Conservation (phyloP, 768 basidiomycete species). For the Harrya chromipes region DNA sequence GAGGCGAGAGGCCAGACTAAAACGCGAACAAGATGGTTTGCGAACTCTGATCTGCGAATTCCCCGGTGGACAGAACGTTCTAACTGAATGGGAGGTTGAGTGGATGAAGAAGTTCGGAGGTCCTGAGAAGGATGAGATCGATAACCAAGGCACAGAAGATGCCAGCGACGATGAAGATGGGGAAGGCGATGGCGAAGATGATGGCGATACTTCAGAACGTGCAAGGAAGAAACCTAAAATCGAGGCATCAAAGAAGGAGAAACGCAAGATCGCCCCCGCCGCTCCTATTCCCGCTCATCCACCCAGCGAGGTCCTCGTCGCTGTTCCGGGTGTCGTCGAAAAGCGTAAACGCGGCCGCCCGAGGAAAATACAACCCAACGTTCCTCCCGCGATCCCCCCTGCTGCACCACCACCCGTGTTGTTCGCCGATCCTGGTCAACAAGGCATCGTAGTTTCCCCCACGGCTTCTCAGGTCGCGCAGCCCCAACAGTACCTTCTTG, state of each 20-base stretch:
- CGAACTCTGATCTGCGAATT: conserved; percentile 66
- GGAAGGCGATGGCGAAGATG: conserved; percentile 40
- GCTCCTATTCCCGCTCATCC: conserved; percentile 18
- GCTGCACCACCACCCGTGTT: conserved; percentile 15
- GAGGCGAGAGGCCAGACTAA: conserved; percentile 67
- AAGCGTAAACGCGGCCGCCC: conserved; percentile 86
- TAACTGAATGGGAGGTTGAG: conserved; percentile 73
- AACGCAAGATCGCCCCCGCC: conserved; percentile 32
- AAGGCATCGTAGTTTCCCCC: conserved; percentile 13
- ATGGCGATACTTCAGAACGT: conserved; percentile 38
- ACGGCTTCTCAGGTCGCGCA: conserved; percentile 13
- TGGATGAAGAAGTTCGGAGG: conserved; percentile 76
- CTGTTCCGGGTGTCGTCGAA: conserved; percentile 44
- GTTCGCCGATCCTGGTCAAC: conserved; percentile 14
- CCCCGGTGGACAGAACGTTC: conserved; percentile 68
- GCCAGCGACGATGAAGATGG: conserved; percentile 43
- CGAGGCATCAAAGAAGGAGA: conserved; percentile 43
- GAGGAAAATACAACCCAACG: conserved; percentile 60
- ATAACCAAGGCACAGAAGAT: conserved; percentile 39
- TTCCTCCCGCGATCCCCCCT: conserved; percentile 33
- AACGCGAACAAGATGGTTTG: conserved; percentile 72
- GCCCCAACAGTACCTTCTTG: conserved; percentile 69
- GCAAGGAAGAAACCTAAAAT: conserved; percentile 65
- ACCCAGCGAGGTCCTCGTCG: conserved; percentile 25
- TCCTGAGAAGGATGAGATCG: conserved; percentile 70